Evolutionary conservation across 2,329 filamentous ascomycete genomes (phyloP), one percentile per base, ranked within the genome.

Genomic region (Mollisiaceae sp.): DNA sequence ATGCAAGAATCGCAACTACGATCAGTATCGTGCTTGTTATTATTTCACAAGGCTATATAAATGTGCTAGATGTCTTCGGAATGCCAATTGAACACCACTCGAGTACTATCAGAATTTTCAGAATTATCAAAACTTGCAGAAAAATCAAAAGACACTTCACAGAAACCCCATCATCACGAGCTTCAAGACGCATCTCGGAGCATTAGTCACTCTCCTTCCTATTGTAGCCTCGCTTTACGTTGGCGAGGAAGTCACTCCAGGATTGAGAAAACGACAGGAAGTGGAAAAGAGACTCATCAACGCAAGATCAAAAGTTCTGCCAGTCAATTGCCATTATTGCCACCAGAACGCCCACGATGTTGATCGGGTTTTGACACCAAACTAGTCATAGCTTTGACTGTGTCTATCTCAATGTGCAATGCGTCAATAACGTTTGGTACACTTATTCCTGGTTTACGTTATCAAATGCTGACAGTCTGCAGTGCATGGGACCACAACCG

Each of bases 131-230:
- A 32, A 32, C 27, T 3, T 32, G 27, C 27, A 32, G 27, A 32
- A 32, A 32, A 3, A 32, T 32, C 27, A 32, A 32, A 32, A 32
- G 27, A 32, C 27, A 32, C 27, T 32, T 32, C 27, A 32, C 27
- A 32, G n/a, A 32, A 32, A 32, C 6, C 14, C n/a, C n/a, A 22
- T 11, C 45, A 50, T 50, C 45, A 4, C n/a, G 18, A 11, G 1
- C 45, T 2, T 18, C 12, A 18, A 18, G 14, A 43, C 24, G 45
- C n/a, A 50, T 9, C 45, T 50, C 45, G 45, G 45, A 24, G n/a
- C n/a, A 50, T 50, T 50, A 50, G 20, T 50, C 45, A 50, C 20
- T 24, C 20, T 50, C 43, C n/a, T n/a, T 20, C 43, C 43, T 32
- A 32, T 32, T 32, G 27, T 32, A 32, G 27, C 27, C 3, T 32